Percentiles rank a stretch among this genome's conserved stretches.
Conservation (phyloP, 2,329 filamentous ascomycete species). For the Beauveria scarabaeidicola region DNA sequence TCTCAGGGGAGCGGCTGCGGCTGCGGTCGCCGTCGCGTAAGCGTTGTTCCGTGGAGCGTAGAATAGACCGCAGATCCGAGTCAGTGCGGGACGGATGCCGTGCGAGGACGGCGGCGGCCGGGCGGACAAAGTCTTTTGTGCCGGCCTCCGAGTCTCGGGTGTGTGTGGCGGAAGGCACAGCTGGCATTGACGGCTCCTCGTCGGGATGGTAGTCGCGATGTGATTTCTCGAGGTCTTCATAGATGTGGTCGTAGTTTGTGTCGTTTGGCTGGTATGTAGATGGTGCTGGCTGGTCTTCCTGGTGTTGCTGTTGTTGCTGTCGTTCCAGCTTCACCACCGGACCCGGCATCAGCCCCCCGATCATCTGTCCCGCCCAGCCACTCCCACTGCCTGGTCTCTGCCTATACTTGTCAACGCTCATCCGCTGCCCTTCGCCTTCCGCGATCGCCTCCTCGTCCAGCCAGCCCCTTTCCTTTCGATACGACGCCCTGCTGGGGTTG, state of each 20-base stretch:
- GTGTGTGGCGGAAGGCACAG: neutral
- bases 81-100: slow-evolving; percentile 25
- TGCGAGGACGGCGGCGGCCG: neutral
- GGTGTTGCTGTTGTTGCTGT: neutral
- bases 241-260: neutral
- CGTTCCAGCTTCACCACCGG: neutral
- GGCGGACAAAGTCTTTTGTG: neutral
- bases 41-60: slow-evolving; percentile 44
- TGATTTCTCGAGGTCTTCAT: neutral
- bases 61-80: slow-evolving; percentile 41
- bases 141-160: neutral
- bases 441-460: slow-evolving; percentile 43
- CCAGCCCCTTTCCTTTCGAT: slow-evolving; percentile 29
- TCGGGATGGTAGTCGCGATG: too few relatives aligned
- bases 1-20: slow-evolving; percentile 22
- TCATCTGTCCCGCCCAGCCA: slow-evolving; percentile 22
- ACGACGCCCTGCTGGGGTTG: slow-evolving; percentile 17
- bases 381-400: slow-evolving; percentile 18
- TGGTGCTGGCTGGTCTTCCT: slow-evolving; percentile 14
- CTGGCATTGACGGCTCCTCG: neutral
- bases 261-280: neutral
- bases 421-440: slow-evolving; percentile 19
- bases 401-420: neutral
- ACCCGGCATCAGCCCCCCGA: neutral
- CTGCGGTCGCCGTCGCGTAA: slow-evolving; percentile 30